Evolutionary conservation across 331 rosid species (phyloP).

Genomic region (Spiraea crenata): DNA sequence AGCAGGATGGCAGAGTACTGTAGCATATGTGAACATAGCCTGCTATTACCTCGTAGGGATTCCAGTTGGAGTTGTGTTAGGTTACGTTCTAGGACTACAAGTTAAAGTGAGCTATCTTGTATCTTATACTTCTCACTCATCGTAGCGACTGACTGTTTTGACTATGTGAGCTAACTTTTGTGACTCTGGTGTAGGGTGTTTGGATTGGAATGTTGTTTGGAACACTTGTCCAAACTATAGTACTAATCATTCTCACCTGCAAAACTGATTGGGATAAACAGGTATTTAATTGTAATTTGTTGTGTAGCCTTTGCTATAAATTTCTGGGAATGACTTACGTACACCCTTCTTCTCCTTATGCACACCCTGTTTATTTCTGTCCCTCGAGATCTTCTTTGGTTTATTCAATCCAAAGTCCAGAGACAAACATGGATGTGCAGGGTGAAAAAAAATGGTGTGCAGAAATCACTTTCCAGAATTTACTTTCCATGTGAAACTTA

Average conservation of each 20-base stretch:
- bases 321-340: too few relatives aligned
- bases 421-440: too few relatives aligned
- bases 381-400: too few relatives aligned
- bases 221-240: conserved; percentile 46
- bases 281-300: conserved; percentile 17
- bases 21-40: conserved; percentile 54
- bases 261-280: conserved; percentile 65
- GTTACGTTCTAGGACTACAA: conserved; percentile 31
- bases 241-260: conserved; percentile 35
- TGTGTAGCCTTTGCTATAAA: neutral
- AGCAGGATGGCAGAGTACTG: conserved; percentile 59
- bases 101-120: conserved; percentile 33
- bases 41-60: conserved; percentile 52
- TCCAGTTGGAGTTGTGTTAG: conserved; percentile 51
- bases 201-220: conserved; percentile 68
- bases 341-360: too few relatives aligned
- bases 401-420: too few relatives aligned
- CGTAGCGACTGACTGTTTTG: neutral
- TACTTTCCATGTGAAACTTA: neutral
- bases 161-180: neutral
- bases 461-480: too few relatives aligned
- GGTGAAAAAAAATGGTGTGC: too few relatives aligned
- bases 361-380: too few relatives aligned
- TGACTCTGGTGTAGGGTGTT: conserved; percentile 38
- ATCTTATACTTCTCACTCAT: neutral